Conservation (phyloP, 2,329 filamentous ascomycete species). For the Grosmannia serpens region DNA sequence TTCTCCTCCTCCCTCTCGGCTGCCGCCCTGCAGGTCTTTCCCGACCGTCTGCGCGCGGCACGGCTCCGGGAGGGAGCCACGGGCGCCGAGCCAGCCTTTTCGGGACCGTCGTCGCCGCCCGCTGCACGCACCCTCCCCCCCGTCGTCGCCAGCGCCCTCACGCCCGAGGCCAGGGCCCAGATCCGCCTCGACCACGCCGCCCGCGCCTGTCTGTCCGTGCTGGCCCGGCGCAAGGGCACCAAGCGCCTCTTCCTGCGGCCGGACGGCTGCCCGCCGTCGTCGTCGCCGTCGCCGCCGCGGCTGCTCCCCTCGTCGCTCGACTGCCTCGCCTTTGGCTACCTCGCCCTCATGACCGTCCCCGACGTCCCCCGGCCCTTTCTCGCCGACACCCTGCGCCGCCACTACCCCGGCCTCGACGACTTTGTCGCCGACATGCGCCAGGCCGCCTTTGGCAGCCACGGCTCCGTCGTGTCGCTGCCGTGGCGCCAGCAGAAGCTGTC, state of each 20-base stretch:
- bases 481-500: background rate
- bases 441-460: constrained; percentile 1
- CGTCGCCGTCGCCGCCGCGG: constrained; percentile 4
- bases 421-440: constrained; percentile 11
- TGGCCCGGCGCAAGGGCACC: constrained; percentile 47
- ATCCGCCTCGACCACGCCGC: constrained; percentile 69
- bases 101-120: too few relatives aligned
- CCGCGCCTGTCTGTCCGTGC: constrained; percentile 56
- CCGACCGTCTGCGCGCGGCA: constrained; percentile 7
- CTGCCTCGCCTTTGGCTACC: constrained; percentile 69
- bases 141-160: constrained; percentile 45
- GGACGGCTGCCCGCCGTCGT: constrained; percentile 23
- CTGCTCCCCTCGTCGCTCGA: constrained; percentile 53
- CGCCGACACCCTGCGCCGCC: constrained; percentile 13
- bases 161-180: constrained; percentile 57
- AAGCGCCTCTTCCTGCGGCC: constrained; percentile 41
- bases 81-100: too few relatives aligned
- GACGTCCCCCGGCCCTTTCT: constrained; percentile 24
- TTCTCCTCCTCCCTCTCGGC: constrained; percentile 5
- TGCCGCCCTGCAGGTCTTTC: constrained; percentile 8
- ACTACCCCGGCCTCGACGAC: constrained; percentile 7
- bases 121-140: background rate
- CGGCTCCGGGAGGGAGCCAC: background rate
- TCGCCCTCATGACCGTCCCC: constrained; percentile 54
- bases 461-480: background rate